phyloP scores from a whole-genome alignment of 106 monocot genomes.

The Cymbidium sinense region DNA sequence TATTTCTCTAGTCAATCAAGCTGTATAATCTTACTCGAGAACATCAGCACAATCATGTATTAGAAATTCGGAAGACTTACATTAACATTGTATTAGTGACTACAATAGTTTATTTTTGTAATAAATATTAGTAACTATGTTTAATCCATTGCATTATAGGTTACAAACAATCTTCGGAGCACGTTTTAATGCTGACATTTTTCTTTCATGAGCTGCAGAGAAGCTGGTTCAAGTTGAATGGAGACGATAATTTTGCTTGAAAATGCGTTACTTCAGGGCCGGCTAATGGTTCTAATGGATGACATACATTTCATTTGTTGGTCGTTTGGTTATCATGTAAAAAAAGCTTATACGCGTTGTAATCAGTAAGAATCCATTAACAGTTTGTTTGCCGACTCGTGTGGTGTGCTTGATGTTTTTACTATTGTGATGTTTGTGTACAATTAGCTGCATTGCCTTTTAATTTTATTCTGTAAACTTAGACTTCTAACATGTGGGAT shows the following conservation, averaged over 20 bases:
- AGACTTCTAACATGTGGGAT: too few relatives aligned
- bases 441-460: background rate
- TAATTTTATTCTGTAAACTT: background rate
- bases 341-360: background rate
- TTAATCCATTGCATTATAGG: too few relatives aligned
- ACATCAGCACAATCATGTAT: too few relatives aligned
- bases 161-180: background rate
- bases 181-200: background rate
- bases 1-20: too few relatives aligned
- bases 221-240: conserved; percentile 18
- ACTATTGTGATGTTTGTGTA: background rate
- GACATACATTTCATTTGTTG: background rate
- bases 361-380: too few relatives aligned
- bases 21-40: too few relatives aligned
- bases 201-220: conserved; percentile 7
- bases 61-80: too few relatives aligned
- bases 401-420: conserved; percentile 7
- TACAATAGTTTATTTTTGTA: too few relatives aligned
- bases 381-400: background rate
- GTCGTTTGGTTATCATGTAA: background rate
- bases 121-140: too few relatives aligned
- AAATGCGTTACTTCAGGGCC: background rate
- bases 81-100: too few relatives aligned
- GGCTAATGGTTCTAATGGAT: background rate
- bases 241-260: conserved; percentile 11